Percentiles rank a stretch among this genome's conserved stretches.
Evolutionary conservation across 2,329 filamentous ascomycete species (phyloP).

Genomic region (Aureobasidium pullulans): DNA sequence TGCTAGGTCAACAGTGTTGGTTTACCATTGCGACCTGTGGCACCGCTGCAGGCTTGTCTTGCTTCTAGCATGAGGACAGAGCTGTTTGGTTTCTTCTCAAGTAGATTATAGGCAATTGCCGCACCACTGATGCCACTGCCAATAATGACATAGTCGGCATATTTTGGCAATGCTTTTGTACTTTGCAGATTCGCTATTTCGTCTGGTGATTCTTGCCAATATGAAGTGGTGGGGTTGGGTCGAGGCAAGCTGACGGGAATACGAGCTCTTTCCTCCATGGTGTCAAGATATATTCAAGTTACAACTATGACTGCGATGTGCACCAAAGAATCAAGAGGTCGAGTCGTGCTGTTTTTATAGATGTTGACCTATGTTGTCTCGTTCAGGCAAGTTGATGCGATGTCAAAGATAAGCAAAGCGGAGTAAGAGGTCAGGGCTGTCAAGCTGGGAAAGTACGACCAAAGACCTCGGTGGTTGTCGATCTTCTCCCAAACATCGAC

Average conservation of each 20-base stretch:
- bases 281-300: too few relatives aligned
- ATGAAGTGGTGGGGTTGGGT: conserved; percentile 30
- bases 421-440: neutral
- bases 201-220: conserved; percentile 35
- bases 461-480: too few relatives aligned
- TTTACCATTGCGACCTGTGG: conserved; percentile 34
- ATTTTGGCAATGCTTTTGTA: conserved; percentile 18
- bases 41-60: conserved; percentile 31
- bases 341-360: neutral
- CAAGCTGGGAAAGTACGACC: neutral
- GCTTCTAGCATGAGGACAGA: conserved; percentile 33
- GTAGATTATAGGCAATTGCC: conserved; percentile 30
- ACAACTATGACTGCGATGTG: neutral
- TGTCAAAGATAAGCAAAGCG: neutral
- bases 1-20: too few relatives aligned
- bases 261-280: conserved; percentile 14
- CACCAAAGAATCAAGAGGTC: too few relatives aligned
- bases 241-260: conserved; percentile 23
- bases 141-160: conserved; percentile 31
- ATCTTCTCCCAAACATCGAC: too few relatives aligned
- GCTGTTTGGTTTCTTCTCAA: conserved; percentile 19
- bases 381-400: neutral
- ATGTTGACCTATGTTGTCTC: neutral
- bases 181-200: conserved; percentile 28
- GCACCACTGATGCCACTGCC: conserved; percentile 36